A percentile compares a stretch with the other conserved stretches of the same genome.
phyloP scores from a whole-genome alignment of 139 green algal genomes.

The Chlamydomonas incerta region DNA sequence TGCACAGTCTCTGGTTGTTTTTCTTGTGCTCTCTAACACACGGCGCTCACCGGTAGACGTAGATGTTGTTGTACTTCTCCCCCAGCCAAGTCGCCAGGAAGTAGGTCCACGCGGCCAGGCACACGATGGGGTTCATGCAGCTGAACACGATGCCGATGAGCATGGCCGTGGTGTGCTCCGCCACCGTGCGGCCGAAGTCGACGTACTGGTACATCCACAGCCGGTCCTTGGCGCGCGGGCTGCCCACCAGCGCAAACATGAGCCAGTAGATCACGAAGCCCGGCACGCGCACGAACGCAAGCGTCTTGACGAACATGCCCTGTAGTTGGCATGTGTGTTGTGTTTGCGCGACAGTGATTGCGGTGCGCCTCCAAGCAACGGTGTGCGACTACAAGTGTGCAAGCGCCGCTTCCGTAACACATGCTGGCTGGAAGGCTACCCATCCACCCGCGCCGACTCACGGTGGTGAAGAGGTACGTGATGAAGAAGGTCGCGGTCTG shows the following conservation, averaged over 20 bases:
- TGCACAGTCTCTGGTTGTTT: no score
- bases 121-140: slow-evolving; percentile 81
- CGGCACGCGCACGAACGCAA: slow-evolving; percentile 34
- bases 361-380: no score
- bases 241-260: slow-evolving; percentile 46
- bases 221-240: slow-evolving; percentile 17
- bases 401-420: not conserved
- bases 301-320: slow-evolving; percentile 22
- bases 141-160: slow-evolving; percentile 69
- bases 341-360: no score
- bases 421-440: no score
- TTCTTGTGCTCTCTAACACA: no score
- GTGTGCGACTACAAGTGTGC: no score
- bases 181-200: slow-evolving; percentile 11
- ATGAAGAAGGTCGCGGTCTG: slow-evolving; percentile 65
- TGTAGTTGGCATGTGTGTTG: not conserved
- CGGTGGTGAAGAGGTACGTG: slow-evolving; percentile 53
- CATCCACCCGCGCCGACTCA: not conserved
- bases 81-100: slow-evolving; percentile 63
- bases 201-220: slow-evolving; percentile 50
- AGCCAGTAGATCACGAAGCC: slow-evolving; percentile 50
- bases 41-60: slow-evolving; percentile 21
- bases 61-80: slow-evolving; percentile 60
- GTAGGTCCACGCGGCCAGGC: slow-evolving; percentile 75
- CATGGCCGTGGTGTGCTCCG: slow-evolving; percentile 65